Evolutionary conservation across 1,139 yeast genomes (phyloP), one percentile per base, ranked within the genome.

Genomic region (Tardiomyces digboiensis): DNA sequence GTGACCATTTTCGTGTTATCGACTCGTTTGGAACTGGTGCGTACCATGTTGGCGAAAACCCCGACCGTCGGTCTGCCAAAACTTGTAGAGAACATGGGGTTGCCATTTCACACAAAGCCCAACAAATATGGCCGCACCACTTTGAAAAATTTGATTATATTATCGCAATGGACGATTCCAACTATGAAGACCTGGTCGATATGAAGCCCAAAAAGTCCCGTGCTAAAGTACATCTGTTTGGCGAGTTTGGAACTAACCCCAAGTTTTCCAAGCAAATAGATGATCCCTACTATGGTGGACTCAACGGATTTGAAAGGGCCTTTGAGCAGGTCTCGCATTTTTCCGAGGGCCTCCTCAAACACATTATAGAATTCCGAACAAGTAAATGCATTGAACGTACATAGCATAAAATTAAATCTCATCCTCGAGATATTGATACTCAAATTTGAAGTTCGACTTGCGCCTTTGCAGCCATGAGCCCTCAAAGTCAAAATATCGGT

Each of bases 221-320:
- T 37, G 75, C 83, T 1, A 64, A 65, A 65, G 52, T 64, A n/a
- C 46, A 50, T 40, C 53, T 88, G 47, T 88, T 88, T 68, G 97
- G 97, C 0, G 77, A 82, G 21, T 88, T 80, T 81, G 72, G 77
- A 49, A 74, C 76, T 1, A 78, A 76, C 53, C 54, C 63, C 8
- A 60, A 66, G 38, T 76, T 72, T 52, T 71, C 71, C 21, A 68
- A 64, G 41, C 75, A 84, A 33, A 91, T 89, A 6, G 84, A 78
- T 44, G 97, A 89, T 61, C 97, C 97, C 1, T 89, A 89, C 64
- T 89, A 88, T 55, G 97, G 97, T 2, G 95, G 94, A 1, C 67
- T 66, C 23, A 74, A 77, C 52, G 95, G 96, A 2, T 89, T 89
- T 59, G 93, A 85, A 60, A 72, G 69, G 49, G 87, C 85, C 61